Evolutionary conservation across 768 basidiomycete genomes (phyloP).

Genomic region (Serpula lacrymans): DNA sequence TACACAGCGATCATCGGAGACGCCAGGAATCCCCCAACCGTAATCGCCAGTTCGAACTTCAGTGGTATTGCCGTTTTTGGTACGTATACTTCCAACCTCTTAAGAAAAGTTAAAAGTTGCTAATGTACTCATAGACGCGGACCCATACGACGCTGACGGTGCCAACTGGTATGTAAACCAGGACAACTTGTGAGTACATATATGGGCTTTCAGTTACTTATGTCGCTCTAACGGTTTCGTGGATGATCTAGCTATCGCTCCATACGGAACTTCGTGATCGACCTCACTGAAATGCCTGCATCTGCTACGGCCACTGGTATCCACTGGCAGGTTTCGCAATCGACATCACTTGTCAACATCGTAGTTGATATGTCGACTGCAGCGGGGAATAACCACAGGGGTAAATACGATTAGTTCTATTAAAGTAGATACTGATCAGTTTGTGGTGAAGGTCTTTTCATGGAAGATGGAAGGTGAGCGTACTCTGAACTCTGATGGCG

Average conservation of each 20-base stretch:
- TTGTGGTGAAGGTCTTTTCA: constrained; percentile 11
- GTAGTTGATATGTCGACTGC: constrained; percentile 36
- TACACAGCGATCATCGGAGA: constrained; percentile 71
- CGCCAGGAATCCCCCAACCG: constrained; percentile 53
- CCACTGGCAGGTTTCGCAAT: constrained; percentile 48
- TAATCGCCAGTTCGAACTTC: constrained; percentile 54
- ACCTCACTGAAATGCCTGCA: constrained; percentile 31
- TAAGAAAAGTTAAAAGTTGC: neutral
- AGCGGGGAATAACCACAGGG: constrained; percentile 34
- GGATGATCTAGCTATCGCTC: constrained; percentile 28
- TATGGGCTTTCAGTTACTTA: neutral
- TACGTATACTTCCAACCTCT: constrained; percentile 30
- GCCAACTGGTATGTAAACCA: constrained; percentile 19
- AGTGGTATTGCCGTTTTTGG: constrained; percentile 66
- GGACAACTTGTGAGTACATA: constrained; percentile 29
- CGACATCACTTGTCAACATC: constrained; percentile 40
- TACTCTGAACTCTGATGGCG: too few species aligned
- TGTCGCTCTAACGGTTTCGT: neutral
- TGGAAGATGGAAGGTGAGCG: constrained; percentile 21
- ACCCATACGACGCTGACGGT: constrained; percentile 14
- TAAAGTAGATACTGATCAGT: neutral
- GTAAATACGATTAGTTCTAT: constrained; percentile 13
- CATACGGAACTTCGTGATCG: constrained; percentile 43
- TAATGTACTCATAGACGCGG: constrained; percentile 11
- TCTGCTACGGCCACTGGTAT: constrained; percentile 32